These are phyloP conservation scores for Adansonia gregorii DNA, from an alignment of 441 rosid species.

Conservation along the genomic window DNA sequence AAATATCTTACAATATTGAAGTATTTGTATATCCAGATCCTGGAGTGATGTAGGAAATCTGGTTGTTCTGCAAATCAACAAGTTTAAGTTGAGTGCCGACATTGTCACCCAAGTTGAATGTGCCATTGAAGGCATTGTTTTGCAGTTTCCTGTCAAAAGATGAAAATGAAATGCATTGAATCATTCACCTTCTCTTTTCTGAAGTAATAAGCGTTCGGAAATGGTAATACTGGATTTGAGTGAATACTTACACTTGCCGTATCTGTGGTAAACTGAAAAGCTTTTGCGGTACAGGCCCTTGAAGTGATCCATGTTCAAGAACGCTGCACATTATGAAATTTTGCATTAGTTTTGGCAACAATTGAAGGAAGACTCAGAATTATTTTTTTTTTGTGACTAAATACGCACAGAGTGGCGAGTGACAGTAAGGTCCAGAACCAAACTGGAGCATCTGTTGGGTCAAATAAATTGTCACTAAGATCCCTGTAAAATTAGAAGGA, in stretches of 20 bases:
- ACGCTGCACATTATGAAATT: slow-evolving; percentile 48
- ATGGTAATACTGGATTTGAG: neutral
- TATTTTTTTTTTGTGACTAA: slow-evolving; percentile 15
- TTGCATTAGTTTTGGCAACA: slow-evolving; percentile 24
- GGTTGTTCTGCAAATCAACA: slow-evolving; percentile 79
- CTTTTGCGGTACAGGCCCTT: slow-evolving; percentile 65
- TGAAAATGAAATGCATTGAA: slow-evolving; percentile 12
- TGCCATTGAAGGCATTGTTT: slow-evolving; percentile 70
- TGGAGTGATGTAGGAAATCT: slow-evolving; percentile 67
- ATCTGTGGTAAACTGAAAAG: slow-evolving; percentile 76
- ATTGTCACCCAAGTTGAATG: slow-evolving; percentile 65
- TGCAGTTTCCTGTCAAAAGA: slow-evolving; percentile 63
- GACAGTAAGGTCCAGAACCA: slow-evolving; percentile 89
- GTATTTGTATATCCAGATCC: slow-evolving; percentile 65
- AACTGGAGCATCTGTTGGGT: slow-evolving; percentile 67
- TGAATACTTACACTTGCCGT: slow-evolving; percentile 77
- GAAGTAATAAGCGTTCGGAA: neutral
- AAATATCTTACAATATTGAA: slow-evolving; percentile 51
- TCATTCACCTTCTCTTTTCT: slow-evolving; percentile 14
- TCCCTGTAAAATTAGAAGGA: slow-evolving; percentile 58
- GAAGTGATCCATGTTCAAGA: slow-evolving; percentile 71
- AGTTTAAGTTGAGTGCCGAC: slow-evolving; percentile 66
- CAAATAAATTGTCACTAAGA: slow-evolving; percentile 82
- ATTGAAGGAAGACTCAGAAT: neutral
- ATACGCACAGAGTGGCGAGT: slow-evolving; percentile 77